Conservation (phyloP, 306 rosid species). For the Sechiopsis laciniata region DNA sequence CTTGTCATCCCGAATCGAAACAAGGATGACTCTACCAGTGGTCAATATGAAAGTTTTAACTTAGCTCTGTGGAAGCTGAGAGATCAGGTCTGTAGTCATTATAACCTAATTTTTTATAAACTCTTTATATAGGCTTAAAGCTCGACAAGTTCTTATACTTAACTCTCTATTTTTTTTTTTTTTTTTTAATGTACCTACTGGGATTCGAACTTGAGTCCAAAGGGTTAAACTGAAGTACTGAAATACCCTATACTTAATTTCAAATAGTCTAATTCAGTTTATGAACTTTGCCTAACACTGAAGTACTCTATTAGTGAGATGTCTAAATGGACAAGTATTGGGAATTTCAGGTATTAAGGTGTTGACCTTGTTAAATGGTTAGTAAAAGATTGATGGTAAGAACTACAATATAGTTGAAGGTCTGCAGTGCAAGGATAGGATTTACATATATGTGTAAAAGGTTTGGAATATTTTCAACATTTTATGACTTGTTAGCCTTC, state of each 20-base stretch:
- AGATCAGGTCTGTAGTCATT: slow-evolving; percentile 53
- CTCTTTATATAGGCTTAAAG: background rate
- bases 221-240: no score
- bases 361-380: background rate
- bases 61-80: slow-evolving; percentile 64
- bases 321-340: background rate
- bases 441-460: background rate
- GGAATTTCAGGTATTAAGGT: background rate
- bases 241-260: no score
- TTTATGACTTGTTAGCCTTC: background rate
- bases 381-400: background rate
- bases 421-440: background rate
- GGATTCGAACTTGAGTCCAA: no score
- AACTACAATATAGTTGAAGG: background rate
- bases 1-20: slow-evolving; percentile 47
- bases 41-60: slow-evolving; percentile 53
- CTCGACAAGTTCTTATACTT: background rate
- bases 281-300: background rate
- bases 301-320: no score
- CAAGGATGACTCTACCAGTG: slow-evolving; percentile 51
- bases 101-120: background rate
- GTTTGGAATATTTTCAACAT: background rate
- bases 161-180: no score
- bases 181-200: no score
- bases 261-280: background rate